These are phyloP conservation scores for Amanita rimosa DNA, from an alignment of 768 basidiomycete species.

Conservation along the genomic window DNA sequence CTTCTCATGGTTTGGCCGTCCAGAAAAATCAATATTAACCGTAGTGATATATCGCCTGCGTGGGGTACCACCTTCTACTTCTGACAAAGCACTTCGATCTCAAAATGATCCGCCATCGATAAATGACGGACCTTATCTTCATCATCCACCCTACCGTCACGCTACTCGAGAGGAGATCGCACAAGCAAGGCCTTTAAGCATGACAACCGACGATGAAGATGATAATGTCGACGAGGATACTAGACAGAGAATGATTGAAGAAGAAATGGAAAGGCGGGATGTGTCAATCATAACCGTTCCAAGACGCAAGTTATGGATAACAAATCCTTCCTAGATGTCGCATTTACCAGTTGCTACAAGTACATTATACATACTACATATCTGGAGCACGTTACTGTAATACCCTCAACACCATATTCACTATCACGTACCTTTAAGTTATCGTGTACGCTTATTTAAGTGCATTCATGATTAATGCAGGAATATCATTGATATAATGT, in stretches of 20 bases:
- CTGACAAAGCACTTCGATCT: conserved; percentile 21
- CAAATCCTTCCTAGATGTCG: conserved; percentile 45
- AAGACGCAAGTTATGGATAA: conserved; percentile 61
- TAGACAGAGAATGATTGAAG: conserved; percentile 65
- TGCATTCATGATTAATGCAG: not conserved
- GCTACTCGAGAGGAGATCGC: conserved; percentile 30
- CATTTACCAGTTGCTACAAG: conserved; percentile 6
- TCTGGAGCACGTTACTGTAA: conserved; percentile 3
- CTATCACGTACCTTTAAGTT: not conserved
- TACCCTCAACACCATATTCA: conserved; percentile 1
- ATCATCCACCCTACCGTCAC: conserved; percentile 53
- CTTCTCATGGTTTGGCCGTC: conserved; percentile 48
- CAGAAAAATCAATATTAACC: conserved; percentile 46
- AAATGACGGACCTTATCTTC: conserved; percentile 47
- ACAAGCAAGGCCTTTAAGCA: conserved; percentile 32
- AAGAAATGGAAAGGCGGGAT: conserved; percentile 72
- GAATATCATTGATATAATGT: not conserved
- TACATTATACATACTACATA: conserved; percentile 3
- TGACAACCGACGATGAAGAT: conserved; percentile 49
- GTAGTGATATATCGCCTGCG: conserved; percentile 35
- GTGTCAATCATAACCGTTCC: conserved; percentile 77
- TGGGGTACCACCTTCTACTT: conserved; percentile 12
- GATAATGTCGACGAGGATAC: conserved; percentile 69
- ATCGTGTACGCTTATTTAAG: not conserved
- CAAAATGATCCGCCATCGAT: conserved; percentile 1